A percentile compares a stretch with the other conserved stretches of the same genome.
Evolutionary conservation across 805 yeast genomes (phyloP).

Genomic region (Cyberlindnera petersonii): DNA sequence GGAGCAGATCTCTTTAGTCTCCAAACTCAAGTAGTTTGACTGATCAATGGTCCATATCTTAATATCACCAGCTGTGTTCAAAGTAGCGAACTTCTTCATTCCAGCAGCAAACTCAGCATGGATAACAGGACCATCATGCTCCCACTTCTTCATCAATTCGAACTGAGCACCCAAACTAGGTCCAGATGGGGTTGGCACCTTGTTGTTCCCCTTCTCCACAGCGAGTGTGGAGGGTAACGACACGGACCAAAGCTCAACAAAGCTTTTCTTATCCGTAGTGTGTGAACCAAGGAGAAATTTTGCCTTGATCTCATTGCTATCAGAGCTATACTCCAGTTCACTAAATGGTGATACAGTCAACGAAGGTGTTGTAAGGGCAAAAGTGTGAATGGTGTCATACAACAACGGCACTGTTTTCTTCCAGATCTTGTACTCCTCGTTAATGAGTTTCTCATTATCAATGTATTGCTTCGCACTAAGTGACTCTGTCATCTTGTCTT

Average conservation of each 20-base stretch:
- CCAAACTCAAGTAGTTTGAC: background rate
- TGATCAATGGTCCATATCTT: slow-evolving; percentile 37
- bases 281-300: slow-evolving; percentile 48
- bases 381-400: slow-evolving; percentile 63
- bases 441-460: slow-evolving; percentile 55
- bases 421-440: slow-evolving; percentile 80
- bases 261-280: slow-evolving; percentile 35
- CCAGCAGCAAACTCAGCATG: slow-evolving; percentile 45
- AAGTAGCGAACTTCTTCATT: slow-evolving; percentile 25
- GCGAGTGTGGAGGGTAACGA: slow-evolving; percentile 43
- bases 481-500: slow-evolving; percentile 11
- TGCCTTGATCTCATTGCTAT: slow-evolving; percentile 32
- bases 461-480: slow-evolving; percentile 38
- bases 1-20: background rate
- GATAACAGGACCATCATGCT: slow-evolving; percentile 60
- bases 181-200: slow-evolving; percentile 29
- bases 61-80: slow-evolving; percentile 41
- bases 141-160: slow-evolving; percentile 38
- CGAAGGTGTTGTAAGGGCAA: slow-evolving; percentile 54
- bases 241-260: slow-evolving; percentile 38
- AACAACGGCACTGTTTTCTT: slow-evolving; percentile 77
- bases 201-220: slow-evolving; percentile 24
- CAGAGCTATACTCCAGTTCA: slow-evolving; percentile 20
- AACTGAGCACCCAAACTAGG: slow-evolving; percentile 36
- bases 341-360: slow-evolving; percentile 58